Evolutionary conservation across 345 rosid species (phyloP), one percentile per base, ranked within the genome.

Genomic region (Salix brachista): DNA sequence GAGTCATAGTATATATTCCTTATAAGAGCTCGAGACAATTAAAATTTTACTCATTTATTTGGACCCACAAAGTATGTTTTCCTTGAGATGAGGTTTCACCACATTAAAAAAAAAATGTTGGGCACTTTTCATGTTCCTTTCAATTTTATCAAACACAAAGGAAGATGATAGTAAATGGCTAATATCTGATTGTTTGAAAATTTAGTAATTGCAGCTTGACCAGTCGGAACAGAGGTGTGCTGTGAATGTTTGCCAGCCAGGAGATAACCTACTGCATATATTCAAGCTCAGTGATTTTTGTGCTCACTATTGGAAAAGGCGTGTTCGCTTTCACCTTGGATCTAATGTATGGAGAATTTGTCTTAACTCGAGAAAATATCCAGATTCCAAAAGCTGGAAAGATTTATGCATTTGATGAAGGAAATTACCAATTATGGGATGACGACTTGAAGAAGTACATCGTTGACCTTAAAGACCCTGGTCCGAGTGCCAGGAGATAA

Each of bases 211-310:
- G 86, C 89, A 91, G 98, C 96, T 95, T 61, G 96, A 72, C 48
- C 21, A 79, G 13, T 73, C 64, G 37, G 87, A 86, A 79, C 86
- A 88, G 86, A 90, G 89, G 74, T 93, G 97, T 73, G 83, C 90
- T 23, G 92, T 93, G 72, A 91, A 83, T 58, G 99, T 95, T 79
- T 95, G 98, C 80, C 98, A 95, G 67, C 99, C 99, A 41, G 96
- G 99, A 80, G 89, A 78, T 85, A 95, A 93, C 84, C 93, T 95
- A 95, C 82, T 93, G 97, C 88, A 91, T 93, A 97, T 93, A 95
- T 80, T 95, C 98, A 1, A 95, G 99, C 86, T 95, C 99, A 3
- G 70, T 91, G 76, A 95, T 95, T 83, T 93, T 93, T 21, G 99
- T 93, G 68, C 81, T 95, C 32, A 90, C 97, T 0, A 41, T 95